Evolutionary conservation across 345 rosid genomes (phyloP).

Genomic region (Populus alba): DNA sequence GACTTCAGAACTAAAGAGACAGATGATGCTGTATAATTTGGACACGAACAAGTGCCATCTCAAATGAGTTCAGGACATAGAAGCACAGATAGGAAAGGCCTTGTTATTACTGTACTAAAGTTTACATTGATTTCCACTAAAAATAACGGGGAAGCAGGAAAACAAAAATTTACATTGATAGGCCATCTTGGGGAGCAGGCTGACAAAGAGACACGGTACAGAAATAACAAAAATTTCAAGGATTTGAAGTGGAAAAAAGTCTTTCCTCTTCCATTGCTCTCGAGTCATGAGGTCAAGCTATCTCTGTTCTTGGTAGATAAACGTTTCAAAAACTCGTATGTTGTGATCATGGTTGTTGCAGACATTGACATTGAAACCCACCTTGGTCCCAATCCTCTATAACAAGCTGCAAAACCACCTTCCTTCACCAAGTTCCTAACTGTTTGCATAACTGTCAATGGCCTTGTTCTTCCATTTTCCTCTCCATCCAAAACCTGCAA

Average conservation of each 20-base stretch:
- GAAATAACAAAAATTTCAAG: neutral
- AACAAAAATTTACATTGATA: constrained; percentile 21
- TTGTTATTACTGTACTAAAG: constrained; percentile 17
- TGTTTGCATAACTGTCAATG: constrained; percentile 57
- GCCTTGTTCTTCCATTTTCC: constrained; percentile 57
- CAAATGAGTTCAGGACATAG: neutral
- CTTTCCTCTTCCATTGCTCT: neutral
- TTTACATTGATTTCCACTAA: constrained; percentile 18
- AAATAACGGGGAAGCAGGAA: neutral
- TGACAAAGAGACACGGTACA: neutral
- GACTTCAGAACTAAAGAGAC: neutral
- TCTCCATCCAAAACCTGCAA: constrained; percentile 77
- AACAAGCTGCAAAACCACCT: constrained; percentile 78
- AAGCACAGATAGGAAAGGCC: neutral
- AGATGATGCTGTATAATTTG: neutral
- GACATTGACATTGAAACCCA: constrained; percentile 95
- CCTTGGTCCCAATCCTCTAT: constrained; percentile 86
- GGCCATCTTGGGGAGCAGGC: constrained; percentile 6
- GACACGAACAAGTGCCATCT: neutral
- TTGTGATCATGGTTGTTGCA: constrained; percentile 83
- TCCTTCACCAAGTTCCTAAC: constrained; percentile 60
- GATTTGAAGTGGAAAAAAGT: neutral
- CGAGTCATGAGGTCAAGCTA: constrained; percentile 14
- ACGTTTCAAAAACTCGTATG: constrained; percentile 78
- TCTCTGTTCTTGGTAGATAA: constrained; percentile 59